Conservation (phyloP, 2,329 filamentous ascomycete genomes). For the Phaeosphaeria sp. region DNA sequence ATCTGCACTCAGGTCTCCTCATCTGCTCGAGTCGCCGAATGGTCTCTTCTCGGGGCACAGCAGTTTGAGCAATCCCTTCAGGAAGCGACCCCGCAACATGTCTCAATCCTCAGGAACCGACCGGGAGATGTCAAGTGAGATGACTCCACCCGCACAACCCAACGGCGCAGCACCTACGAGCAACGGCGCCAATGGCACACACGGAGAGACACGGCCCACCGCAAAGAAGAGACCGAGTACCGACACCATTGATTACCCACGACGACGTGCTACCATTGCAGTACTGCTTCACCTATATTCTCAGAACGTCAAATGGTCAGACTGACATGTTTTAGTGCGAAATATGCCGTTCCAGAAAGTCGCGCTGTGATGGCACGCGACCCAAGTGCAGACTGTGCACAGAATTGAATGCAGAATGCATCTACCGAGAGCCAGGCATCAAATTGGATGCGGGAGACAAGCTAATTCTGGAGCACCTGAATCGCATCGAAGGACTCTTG, state of each 20-base stretch:
- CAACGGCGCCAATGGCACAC: slow-evolving; percentile 33
- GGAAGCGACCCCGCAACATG: slow-evolving; percentile 51
- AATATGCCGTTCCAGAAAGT: slow-evolving; percentile 80
- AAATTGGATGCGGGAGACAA: slow-evolving; percentile 88
- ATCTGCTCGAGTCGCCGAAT: slow-evolving; percentile 48
- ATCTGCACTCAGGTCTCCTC: slow-evolving; percentile 46
- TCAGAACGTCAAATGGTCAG: not conserved
- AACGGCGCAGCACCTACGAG: slow-evolving; percentile 40
- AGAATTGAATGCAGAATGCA: slow-evolving; percentile 80
- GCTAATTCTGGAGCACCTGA: slow-evolving; percentile 79
- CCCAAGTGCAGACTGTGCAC: slow-evolving; percentile 86
- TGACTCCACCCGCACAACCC: slow-evolving; percentile 31
- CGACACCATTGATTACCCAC: slow-evolving; percentile 52
- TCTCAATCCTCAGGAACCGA: slow-evolving; percentile 51
- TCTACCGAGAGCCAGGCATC: slow-evolving; percentile 85
- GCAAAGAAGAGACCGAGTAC: slow-evolving; percentile 49
- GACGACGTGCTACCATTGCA: slow-evolving; percentile 51
- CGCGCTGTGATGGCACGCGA: slow-evolving; percentile 77
- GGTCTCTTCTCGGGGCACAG: slow-evolving; percentile 38
- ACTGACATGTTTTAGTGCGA: slow-evolving; percentile 67
- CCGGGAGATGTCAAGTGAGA: slow-evolving; percentile 46
- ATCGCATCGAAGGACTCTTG: slow-evolving; percentile 78
- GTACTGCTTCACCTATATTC: slow-evolving; percentile 28
- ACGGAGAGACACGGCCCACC: slow-evolving; percentile 32
- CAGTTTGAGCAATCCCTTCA: slow-evolving; percentile 40